Evolutionary conservation across 2,329 filamentous ascomycete species (phyloP).

Genomic region (Stachybotrys elegans): DNA sequence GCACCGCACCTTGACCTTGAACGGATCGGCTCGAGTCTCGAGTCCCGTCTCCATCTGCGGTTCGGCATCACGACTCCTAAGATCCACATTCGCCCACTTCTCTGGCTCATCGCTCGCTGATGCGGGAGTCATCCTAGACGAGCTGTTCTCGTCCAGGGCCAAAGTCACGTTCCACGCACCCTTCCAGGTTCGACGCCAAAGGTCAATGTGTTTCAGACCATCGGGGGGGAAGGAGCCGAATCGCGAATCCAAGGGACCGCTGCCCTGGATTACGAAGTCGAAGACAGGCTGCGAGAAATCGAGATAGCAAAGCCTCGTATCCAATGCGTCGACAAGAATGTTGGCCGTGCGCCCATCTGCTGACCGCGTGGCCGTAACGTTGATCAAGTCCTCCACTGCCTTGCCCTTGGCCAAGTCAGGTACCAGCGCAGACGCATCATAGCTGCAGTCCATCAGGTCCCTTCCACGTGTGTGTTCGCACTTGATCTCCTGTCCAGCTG

Average conservation of each 20-base stretch:
- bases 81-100: conserved; percentile 5
- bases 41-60: background rate
- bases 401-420: conserved; percentile 56
- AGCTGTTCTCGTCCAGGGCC: conserved; percentile 13
- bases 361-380: conserved; percentile 39
- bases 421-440: conserved; percentile 53
- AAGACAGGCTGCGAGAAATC: conserved; percentile 64
- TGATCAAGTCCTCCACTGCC: conserved; percentile 52
- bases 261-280: conserved; percentile 59
- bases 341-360: conserved; percentile 43
- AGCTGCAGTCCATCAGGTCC: conserved; percentile 61
- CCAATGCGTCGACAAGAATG: conserved; percentile 63
- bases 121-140: background rate
- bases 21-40: conserved; percentile 10
- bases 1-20: conserved; percentile 68
- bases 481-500: conserved; percentile 53
- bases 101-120: background rate
- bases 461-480: conserved; percentile 43
- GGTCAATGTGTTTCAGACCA: conserved; percentile 62
- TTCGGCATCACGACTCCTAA: conserved; percentile 6
- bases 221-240: conserved; percentile 59
- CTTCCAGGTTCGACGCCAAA: conserved; percentile 81
- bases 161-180: conserved; percentile 64
- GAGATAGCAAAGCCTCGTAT: conserved; percentile 76
- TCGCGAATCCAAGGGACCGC: conserved; percentile 53